Evolutionary conservation across 345 rosid genomes (phyloP), one percentile per base, ranked within the genome.

Genomic region (Hypericum perforatum): DNA sequence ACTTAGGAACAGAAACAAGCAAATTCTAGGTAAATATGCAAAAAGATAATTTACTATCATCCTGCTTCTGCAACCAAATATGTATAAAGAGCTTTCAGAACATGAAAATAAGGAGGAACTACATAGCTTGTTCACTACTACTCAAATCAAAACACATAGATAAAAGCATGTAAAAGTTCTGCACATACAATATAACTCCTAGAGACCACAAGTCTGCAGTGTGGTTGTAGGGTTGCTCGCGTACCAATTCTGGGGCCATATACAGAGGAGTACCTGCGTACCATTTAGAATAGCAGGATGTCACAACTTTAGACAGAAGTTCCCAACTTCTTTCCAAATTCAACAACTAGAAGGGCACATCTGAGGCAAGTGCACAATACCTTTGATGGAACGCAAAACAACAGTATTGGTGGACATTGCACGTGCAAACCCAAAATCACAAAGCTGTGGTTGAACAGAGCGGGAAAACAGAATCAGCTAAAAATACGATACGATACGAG

Each of bases 361-460:
- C 11, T 56, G 38, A 64, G 48, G 42, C 43, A 37, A 51, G 43
- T 22, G 32, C 32, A 22, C 37, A 68, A 41, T 51, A 88, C 98
- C 98, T 85, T 92, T 92, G 47, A 92, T 88, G 68, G 98, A 92
- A 51, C 92, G 68, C 63, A 92, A 77, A 68, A 92, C 96, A 46
- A 92, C 98, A 29, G 96, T 92, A 75, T 92, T 92, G 65, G 84
- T 65, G 60, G 96, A 92, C 98, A 88, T 92, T 55, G 98, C 92
- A 55, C 98, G 98, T 43, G 98, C 98, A 78, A 92, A 88, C 47
- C 98, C 98, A 76, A 92, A 92, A 77, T 88, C 98, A 50, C 98
- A 92, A 47, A 88, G 95, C 98, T 92, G 88, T 42, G 16, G 60
- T 41, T 54, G 51, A 14, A 13, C 22, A 51, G 69, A 59, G 49